These are phyloP conservation scores for Penicillium pancosmium DNA, from an alignment of 495 filamentous ascomycete genomes.

Conservation along the genomic window DNA sequence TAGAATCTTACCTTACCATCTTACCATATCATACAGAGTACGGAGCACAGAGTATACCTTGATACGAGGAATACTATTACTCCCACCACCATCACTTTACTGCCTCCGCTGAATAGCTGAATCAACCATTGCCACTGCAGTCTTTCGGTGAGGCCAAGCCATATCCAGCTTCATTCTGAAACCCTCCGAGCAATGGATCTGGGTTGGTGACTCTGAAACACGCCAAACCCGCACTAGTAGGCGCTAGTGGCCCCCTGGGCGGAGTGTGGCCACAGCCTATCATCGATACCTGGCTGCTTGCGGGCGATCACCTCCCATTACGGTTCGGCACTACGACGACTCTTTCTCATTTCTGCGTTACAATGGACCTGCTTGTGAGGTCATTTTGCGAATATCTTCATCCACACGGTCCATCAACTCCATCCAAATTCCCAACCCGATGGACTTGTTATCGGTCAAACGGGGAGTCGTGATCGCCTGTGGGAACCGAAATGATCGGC, in stretches of 20 bases:
- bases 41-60: not conserved
- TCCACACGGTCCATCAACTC: not conserved
- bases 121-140: not conserved
- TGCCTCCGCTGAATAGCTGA: not conserved
- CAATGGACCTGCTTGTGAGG: not conserved
- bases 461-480: not conserved
- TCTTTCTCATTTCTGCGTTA: not conserved
- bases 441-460: not conserved
- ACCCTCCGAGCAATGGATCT: conserved; percentile 30
- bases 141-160: conserved; percentile 1
- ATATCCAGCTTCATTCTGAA: conserved; percentile 23
- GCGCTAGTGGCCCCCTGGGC: conserved; percentile 23
- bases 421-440: not conserved
- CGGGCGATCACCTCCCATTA: conserved; percentile 2
- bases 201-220: conserved; percentile 28
- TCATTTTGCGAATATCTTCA: conserved; percentile 5
- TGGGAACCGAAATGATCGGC: conserved; percentile 16
- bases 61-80: too few relatives aligned
- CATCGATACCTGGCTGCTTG: conserved; percentile 21
- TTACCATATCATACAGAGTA: not conserved
- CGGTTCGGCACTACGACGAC: not conserved
- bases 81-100: too few relatives aligned
- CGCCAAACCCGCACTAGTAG: conserved; percentile 25
- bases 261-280: conserved; percentile 12
- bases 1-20: too few relatives aligned